Evolutionary conservation across 345 rosid genomes (phyloP), one percentile per base, ranked within the genome.

Genomic region (Eucalyptus microcorys): DNA sequence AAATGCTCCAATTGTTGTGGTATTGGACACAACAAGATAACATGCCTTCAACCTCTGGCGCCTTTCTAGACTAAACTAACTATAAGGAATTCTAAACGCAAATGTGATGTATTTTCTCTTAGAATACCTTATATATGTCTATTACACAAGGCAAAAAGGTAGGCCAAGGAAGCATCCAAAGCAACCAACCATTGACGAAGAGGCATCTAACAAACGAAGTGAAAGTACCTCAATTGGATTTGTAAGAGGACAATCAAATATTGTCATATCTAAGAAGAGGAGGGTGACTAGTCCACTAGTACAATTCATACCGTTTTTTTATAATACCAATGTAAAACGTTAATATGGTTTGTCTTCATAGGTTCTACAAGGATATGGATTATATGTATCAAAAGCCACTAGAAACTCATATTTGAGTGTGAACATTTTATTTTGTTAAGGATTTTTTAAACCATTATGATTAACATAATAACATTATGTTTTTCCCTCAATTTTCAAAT

Each of bases 1-100:
- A 68, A 17, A 68, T 68, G 13, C 40, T 68, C 43, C 43, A 68
- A 34, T 68, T 68, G 43, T 34, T 1, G 0, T 68, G 24, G 24
- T 32, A 32, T 15, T 66, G 11, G 79, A 66, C 11, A 15, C 79
- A 68, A 68, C 43, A 34, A 9, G 80, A 68, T 1, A 17, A 9
- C 7, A 3, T 68, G 4, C 24, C 22, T 22, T 4, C 12, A 68
- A 68, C 13, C 43, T 68, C 4, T 0, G 14, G 0, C 80, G 5
- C 80, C 79, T 66, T 14, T 1, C 9, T 9, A 66, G 79, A 66
- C 17, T 17, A 66, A 66, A 15, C 3, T n/a, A 0, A 15, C 6
- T 2, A 0, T 66, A n/a, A 32, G 22, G 40, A 32, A 14, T n/a
- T 66, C 2, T 34, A 66, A 66, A 66, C 79, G 15, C 40, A 15